A percentile compares a stretch with the other conserved stretches of the same genome.
phyloP scores from a whole-genome alignment of 2,329 filamentous ascomycete genomes.

The Aspergillus glaucus region DNA sequence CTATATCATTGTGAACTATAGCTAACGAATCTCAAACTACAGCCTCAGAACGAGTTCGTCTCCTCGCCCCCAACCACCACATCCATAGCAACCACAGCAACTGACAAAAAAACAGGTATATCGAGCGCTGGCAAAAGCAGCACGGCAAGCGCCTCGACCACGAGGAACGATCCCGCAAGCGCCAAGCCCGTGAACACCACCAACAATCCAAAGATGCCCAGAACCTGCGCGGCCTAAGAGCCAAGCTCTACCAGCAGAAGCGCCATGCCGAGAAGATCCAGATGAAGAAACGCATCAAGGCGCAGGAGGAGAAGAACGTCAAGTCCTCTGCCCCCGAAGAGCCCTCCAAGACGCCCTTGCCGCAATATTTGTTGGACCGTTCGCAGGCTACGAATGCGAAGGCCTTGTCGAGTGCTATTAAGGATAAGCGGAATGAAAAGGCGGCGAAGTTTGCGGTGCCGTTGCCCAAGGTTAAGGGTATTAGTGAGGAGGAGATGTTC shows the following conservation, averaged over 20 bases:
- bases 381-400: constrained; percentile 62
- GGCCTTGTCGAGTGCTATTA: constrained; percentile 77
- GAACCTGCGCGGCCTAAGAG: constrained; percentile 82
- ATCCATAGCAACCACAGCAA: constrained; percentile 6
- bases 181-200: constrained; percentile 80
- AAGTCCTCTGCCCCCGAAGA: constrained; percentile 75
- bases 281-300: constrained; percentile 90
- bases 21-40: not conserved
- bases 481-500: constrained; percentile 96
- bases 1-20: not conserved
- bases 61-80: constrained; percentile 8
- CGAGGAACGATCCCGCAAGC: constrained; percentile 85
- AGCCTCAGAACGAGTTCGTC: constrained; percentile 42
- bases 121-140: constrained; percentile 70
- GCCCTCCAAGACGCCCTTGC: constrained; percentile 70
- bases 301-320: constrained; percentile 92
- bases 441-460: constrained; percentile 89
- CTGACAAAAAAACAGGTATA: constrained; percentile 44
- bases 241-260: constrained; percentile 91
- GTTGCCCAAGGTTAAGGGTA: constrained; percentile 87
- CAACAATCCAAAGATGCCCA: constrained; percentile 83
- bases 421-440: constrained; percentile 92
- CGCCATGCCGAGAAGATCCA: constrained; percentile 96
- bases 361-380: constrained; percentile 91
- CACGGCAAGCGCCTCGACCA: constrained; percentile 63